Evolutionary conservation across 2,329 filamentous ascomycete species (phyloP), one percentile per base, ranked within the genome.

Genomic region (Pyricularia pennisetigena): DNA sequence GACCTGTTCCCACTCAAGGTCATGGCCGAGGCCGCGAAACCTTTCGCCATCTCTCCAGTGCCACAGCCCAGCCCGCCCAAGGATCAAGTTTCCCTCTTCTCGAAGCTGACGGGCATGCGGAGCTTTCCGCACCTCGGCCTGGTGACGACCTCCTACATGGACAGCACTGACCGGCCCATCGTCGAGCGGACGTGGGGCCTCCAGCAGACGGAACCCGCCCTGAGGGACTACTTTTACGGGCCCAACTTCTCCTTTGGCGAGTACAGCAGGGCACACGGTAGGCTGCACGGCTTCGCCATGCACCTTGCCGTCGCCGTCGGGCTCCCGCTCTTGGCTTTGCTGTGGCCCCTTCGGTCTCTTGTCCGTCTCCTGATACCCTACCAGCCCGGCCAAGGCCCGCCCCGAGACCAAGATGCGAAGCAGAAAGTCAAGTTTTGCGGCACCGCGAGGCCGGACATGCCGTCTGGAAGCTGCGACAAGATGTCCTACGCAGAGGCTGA

Each of bases 151-250:
- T 87, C 82, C 12, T 59, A 86, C 0, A 80, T 82, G 26, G 80
- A 75, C 7, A 74, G 76, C 10, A 82, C 84, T 1, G 86, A 90
- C 72, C 75, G 78, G 4, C 79, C 85, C 16, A 78, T 86, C 23
- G 83, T 90, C 6, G 82, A 88, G 70, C 82, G 88, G 62, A 84
- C 84, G 9, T 90, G 88, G 88, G 88, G 88, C 20, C 77, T 90
- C 1, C 76, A 86, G 10, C 76, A 80, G n/a, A 75, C 79, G 68
- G 78, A 80, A 2, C 79, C 82, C 8, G 80, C 74, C 32, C 81
- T 79, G 41, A 76, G 77, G 68, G 76, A 78, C 24, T 76, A 85
- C 68, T 80, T 79, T 59, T 90, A 90, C 72, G 88, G 88, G 0
- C 81, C 84, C n/a, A 84, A 84, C 32, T 90, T 90, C 74, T 81